Percentiles rank a stretch among this genome's conserved stretches.
phyloP scores from a whole-genome alignment of 768 basidiomycete genomes.

The Sporobolomyces roseus region DNA sequence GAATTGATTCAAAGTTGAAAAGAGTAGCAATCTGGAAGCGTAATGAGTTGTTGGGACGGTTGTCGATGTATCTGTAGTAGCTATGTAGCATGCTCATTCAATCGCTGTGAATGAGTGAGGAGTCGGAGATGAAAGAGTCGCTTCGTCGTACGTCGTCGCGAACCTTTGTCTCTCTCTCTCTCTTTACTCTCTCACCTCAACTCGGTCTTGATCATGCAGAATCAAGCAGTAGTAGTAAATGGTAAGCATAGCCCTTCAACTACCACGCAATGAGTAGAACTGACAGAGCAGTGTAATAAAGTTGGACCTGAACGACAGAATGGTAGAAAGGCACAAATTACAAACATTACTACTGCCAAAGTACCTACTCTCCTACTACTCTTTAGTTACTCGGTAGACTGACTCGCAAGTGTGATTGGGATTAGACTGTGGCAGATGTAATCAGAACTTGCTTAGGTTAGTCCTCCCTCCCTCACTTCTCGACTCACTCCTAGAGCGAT shows the following conservation, averaged over 20 bases:
- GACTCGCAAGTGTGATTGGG: not conserved
- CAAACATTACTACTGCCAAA: conserved; percentile 96
- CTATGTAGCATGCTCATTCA: no score
- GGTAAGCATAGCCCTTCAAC: conserved; percentile 3
- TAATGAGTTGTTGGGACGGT: no score
- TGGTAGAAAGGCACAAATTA: conserved; percentile 90
- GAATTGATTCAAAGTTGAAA: no score
- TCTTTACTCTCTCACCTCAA: not conserved
- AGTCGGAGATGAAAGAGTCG: no score
- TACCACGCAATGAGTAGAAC: not conserved
- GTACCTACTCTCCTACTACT: conserved; percentile 51
- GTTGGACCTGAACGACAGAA: conserved; percentile 26
- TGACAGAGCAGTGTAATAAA: not conserved
- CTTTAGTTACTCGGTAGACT: not conserved
- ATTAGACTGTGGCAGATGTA: conserved; percentile 91
- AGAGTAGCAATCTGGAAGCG: no score
- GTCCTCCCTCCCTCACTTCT: not conserved
- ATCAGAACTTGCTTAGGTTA: conserved; percentile 83
- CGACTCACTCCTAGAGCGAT: not conserved
- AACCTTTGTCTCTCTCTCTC: no score
- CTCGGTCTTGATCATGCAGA: conserved; percentile 12
- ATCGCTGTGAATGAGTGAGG: no score
- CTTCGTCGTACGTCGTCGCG: no score
- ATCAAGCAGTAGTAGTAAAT: conserved; percentile 35
- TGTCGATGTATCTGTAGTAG: no score